Evolutionary conservation across 2,329 filamentous ascomycete genomes (phyloP), one percentile per base, ranked within the genome.

Genomic region (Leptographium wingfieldii): DNA sequence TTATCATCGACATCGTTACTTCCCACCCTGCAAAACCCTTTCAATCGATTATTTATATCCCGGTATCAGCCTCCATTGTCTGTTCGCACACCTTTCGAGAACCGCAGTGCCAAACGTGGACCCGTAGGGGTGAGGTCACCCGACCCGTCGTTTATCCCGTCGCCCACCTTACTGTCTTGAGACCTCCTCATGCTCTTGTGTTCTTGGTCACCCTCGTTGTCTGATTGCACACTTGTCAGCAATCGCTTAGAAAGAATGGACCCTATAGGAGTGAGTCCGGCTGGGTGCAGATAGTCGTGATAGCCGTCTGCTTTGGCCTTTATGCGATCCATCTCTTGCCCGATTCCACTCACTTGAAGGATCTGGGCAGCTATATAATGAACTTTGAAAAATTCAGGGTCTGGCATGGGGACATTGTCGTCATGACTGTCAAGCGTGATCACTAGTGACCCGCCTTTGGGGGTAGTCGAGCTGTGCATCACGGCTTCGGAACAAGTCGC

Each of bases 261-360:
- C 22, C 48, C 48, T 51, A 51, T 51, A 29, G 48, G 48, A 51
- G 48, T 51, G 11, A 51, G 22, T 10, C 48, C 22, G 48, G 48
- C 48, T 22, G 48, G 48, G 29, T 51, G 22, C 14, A 51, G 48
- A 16, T 51, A 29, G 4, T 51, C 48, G 22, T 51, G 22, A 12
- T 51, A 12, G 22, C 48, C 48, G 5, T 51, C 48, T 7, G 48
- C 48, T 10, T 29, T 14, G 10, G 29, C 22, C 22, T 51, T 29
- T 3, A 51, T 51, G 22, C 48, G 22, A 51, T 51, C 48, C 35
- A 55, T 38, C 33, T 40, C 33, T 25, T 43, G 33, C 33, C 56
- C 53, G 48, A 61, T 43, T 33, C 60, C 60, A 59, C 60, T 61
- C 33, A 29, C 56, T 53, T 56, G 40, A 29, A 61, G 56, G 16